These are phyloP conservation scores for Cryomyces minteri DNA, from an alignment of 495 filamentous ascomycete species.

Conservation along the genomic window DNA sequence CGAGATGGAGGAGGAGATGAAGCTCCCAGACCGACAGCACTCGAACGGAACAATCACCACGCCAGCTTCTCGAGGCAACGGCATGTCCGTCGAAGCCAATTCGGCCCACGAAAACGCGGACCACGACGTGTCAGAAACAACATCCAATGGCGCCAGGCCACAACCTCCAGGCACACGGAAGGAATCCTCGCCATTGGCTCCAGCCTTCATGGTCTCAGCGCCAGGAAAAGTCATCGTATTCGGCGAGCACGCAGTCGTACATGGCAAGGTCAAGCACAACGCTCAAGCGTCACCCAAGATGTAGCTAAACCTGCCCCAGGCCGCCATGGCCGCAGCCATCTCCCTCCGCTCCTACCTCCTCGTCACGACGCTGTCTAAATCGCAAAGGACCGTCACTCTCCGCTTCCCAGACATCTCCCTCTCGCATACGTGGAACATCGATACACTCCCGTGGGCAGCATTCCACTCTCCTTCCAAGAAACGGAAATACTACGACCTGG, in stretches of 20 bases:
- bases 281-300: neutral
- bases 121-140: too few species aligned
- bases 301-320: constrained; percentile 20
- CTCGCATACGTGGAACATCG: constrained; percentile 81
- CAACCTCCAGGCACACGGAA: constrained; percentile 2
- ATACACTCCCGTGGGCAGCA: constrained; percentile 63
- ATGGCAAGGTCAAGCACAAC: constrained; percentile 51
- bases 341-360: constrained; percentile 90
- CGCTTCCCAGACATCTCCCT: constrained; percentile 76
- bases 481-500: constrained; percentile 77
- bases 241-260: constrained; percentile 90
- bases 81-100: too few species aligned
- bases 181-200: constrained; percentile 32
- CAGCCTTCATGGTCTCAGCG: constrained; percentile 91
- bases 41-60: too few species aligned
- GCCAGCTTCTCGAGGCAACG: too few species aligned
- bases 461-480: constrained; percentile 72
- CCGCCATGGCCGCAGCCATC: constrained; percentile 85
- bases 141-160: too few species aligned
- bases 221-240: constrained; percentile 96
- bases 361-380: constrained; percentile 78
- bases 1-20: too few species aligned
- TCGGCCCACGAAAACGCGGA: too few species aligned
- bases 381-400: constrained; percentile 64
- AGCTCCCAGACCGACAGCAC: too few species aligned